phyloP scores from a whole-genome alignment of 306 rosid genomes.

The Rosa persica region DNA sequence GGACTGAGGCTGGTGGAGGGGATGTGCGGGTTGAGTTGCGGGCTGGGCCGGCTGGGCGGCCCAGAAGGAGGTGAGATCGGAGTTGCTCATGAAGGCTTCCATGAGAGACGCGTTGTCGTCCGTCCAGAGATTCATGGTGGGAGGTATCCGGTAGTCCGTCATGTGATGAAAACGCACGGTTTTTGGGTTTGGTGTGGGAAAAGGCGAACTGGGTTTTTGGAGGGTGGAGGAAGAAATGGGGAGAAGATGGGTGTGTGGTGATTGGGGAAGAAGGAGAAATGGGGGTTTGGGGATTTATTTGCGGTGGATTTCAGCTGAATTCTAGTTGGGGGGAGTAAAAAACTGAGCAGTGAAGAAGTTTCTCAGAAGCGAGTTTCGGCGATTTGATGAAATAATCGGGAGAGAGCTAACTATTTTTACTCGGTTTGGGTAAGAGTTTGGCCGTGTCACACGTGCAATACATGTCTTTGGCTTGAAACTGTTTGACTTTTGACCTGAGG shows the following conservation, averaged over 20 bases:
- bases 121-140: constrained; percentile 76
- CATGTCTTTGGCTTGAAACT: neutral
- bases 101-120: constrained; percentile 87
- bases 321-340: neutral
- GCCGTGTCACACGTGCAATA: constrained; percentile 4
- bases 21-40: neutral
- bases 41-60: constrained; percentile 25
- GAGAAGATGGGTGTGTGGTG: neutral
- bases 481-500: neutral
- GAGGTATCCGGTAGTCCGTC: constrained; percentile 49
- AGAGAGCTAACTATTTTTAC: neutral
- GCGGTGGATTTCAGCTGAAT: constrained; percentile 30
- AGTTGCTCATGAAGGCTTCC: constrained; percentile 78
- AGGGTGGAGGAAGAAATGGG: neutral
- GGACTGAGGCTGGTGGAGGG: constrained; percentile 30
- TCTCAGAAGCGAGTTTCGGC: constrained; percentile 26
- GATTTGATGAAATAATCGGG: constrained; percentile 34
- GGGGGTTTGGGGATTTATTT: constrained; percentile 41
- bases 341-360: constrained; percentile 1
- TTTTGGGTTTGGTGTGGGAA: neutral
- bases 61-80: constrained; percentile 81
- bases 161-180: constrained; percentile 26
- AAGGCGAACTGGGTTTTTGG: neutral
- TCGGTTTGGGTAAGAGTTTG: neutral
- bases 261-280: neutral